Evolutionary conservation across 2,329 filamentous ascomycete genomes (phyloP), one percentile per base, ranked within the genome.

Genomic region (Aspergillus aculeatinus): DNA sequence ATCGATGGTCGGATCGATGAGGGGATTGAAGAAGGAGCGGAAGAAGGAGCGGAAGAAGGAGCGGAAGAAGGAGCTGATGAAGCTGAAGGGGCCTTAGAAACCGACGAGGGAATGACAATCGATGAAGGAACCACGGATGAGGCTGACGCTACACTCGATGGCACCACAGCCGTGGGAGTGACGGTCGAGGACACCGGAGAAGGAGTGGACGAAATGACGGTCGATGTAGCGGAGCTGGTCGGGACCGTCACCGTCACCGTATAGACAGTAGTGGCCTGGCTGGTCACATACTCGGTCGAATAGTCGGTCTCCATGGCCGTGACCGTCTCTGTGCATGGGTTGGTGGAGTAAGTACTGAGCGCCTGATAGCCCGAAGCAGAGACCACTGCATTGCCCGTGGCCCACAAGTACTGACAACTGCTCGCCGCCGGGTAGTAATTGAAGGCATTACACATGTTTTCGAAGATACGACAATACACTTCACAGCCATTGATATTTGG

Each of bases 281-380:
- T 52, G 31, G 50, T 52, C 33, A 39, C 10, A 23, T 39, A 39
- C 31, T 39, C 12, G 11, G 50, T 52, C n/a, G 16, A 52, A 16
- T 52, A 42, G 9, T 33, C 50, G 31, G 50, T 52, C 31, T 52
- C 50, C 29, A 33, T 39, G 50, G 50, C 11, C 4, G 50, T 52
- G 23, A 39, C 35, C 27, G 31, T 35, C 3, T 35, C 50, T 4
- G 11, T 39, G 50, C 50, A 52, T 14, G 50, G 50, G 12, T 52
- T 52, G 31, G 50, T 52, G 29, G 31, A 21, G 31, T 52, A 52
- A 35, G 31, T 10, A 11, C 29, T 52, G 50, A 52, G n/a, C 10
- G 31, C 50, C 50, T 52, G 50, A 23, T 52, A 52, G 50, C 50
- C 50, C 50, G 50, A 52, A 5, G 31, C 50, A 23, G 50, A 52